Conservation (phyloP, 495 filamentous ascomycete genomes). For the Letharia lupina region DNA sequence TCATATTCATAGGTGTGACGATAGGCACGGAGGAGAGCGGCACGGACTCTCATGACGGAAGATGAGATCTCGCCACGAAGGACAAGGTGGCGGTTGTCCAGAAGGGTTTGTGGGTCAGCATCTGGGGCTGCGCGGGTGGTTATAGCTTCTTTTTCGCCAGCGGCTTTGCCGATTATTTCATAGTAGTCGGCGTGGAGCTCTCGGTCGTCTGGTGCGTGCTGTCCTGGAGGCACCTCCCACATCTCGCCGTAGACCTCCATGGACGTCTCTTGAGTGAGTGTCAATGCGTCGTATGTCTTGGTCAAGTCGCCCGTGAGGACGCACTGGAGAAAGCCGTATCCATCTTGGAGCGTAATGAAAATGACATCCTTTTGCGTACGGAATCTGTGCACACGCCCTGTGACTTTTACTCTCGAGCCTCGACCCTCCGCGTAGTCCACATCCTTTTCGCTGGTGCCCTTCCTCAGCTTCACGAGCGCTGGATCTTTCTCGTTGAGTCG, state of each 20-base stretch:
- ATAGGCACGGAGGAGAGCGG: conserved; percentile 77
- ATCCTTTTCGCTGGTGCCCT: conserved; percentile 30
- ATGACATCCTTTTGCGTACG: conserved; percentile 78
- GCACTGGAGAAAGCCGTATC: conserved; percentile 85
- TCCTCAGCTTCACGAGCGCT: conserved; percentile 53
- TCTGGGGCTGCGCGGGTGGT: conserved; percentile 80
- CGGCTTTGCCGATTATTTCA: conserved; percentile 73
- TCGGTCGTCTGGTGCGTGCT: conserved; percentile 74
- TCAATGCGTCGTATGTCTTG: conserved; percentile 86
- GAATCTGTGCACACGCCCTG: conserved; percentile 78
- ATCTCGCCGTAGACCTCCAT: conserved; percentile 85
- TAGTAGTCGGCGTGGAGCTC: conserved; percentile 95
- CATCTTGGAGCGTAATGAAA: conserved; percentile 82
- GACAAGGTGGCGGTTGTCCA: conserved; percentile 83
- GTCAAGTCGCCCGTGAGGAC: conserved; percentile 75
- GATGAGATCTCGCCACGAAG: conserved; percentile 84
- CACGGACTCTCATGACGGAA: conserved; percentile 84
- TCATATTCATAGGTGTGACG: conserved; percentile 70
- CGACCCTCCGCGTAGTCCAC: conserved; percentile 24
- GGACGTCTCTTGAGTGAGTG: conserved; percentile 81
- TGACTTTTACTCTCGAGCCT: conserved; percentile 69
- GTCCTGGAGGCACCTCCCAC: conserved; percentile 68
- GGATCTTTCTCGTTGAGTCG: conserved; percentile 59
- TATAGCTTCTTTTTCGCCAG: conserved; percentile 85
- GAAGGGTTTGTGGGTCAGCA: conserved; percentile 71